These are phyloP conservation scores for Myotisia sp. DNA, from an alignment of 2,329 filamentous ascomycete species.

Conservation along the genomic window DNA sequence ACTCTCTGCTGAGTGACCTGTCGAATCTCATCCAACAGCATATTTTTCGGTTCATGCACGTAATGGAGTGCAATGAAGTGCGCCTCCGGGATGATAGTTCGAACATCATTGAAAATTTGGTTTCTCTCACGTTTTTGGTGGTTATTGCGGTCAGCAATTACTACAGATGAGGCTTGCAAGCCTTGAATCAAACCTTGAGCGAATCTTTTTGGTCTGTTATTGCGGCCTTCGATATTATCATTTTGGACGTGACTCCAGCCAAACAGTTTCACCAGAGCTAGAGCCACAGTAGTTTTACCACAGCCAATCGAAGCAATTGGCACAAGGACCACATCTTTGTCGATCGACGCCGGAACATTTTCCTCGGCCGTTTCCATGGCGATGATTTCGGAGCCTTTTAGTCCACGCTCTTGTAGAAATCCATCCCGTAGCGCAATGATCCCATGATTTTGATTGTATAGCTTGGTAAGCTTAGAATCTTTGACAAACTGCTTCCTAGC, in stretches of 20 bases:
- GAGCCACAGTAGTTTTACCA: conserved; percentile 84
- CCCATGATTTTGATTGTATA: conserved; percentile 78
- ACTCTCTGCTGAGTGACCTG: conserved; percentile 65
- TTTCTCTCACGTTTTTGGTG: conserved; percentile 74
- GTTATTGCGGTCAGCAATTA: conserved; percentile 90
- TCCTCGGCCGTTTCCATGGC: conserved; percentile 45
- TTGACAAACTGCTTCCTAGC: conserved; percentile 58
- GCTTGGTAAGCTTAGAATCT: conserved; percentile 52
- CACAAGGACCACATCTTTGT: conserved; percentile 61
- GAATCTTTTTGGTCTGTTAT: conserved; percentile 61
- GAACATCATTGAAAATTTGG: conserved; percentile 71
- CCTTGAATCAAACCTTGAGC: conserved; percentile 53
- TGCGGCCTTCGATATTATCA: conserved; percentile 76
- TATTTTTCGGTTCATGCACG: conserved; percentile 52
- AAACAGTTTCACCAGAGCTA: conserved; percentile 70
- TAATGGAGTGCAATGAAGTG: conserved; percentile 79
- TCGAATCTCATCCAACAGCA: conserved; percentile 56
- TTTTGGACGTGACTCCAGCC: conserved; percentile 91
- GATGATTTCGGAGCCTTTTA: conserved; percentile 82
- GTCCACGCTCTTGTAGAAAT: conserved; percentile 67
- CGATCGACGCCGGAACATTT: conserved; percentile 33
- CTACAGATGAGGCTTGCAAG: conserved; percentile 52
- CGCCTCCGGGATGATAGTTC: conserved; percentile 45
- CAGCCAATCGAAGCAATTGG: conserved; percentile 90
- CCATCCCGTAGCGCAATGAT: conserved; percentile 85